Conservation (phyloP, 73 alveolate genomes). For the Paramecium biaurelia region DNA sequence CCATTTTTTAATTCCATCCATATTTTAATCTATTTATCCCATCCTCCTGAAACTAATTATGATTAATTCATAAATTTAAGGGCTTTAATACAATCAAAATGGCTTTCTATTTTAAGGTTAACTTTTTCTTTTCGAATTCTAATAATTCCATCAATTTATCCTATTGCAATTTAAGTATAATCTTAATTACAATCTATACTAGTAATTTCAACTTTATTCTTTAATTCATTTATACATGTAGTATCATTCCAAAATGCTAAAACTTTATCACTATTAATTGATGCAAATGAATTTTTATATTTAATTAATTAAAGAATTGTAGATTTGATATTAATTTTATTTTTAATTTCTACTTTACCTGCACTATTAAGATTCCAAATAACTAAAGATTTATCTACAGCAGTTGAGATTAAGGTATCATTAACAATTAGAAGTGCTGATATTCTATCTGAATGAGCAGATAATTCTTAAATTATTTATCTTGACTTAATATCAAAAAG, state of each 20-base stretch:
- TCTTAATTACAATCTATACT: background rate
- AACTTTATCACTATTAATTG: background rate
- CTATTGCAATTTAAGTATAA: background rate
- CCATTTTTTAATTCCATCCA: background rate
- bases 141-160: background rate
- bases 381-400: background rate
- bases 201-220: background rate
- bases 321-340: background rate
- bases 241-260: background rate
- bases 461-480: background rate
- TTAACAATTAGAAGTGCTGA: background rate
- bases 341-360: background rate
- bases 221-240: background rate
- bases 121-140: background rate
- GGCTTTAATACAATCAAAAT: background rate
- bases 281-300: background rate
- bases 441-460: background rate
- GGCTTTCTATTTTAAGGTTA: background rate
- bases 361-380: background rate
- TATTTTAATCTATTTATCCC: background rate
- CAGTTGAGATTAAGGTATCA: background rate
- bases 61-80: background rate
- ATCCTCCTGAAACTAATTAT: background rate
- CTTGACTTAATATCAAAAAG: background rate
- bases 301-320: background rate